A percentile compares a stretch with the other conserved stretches of the same genome.
Conservation (phyloP, 371 early-diverging fungal genomes). For the Mucor lusitanicus region DNA sequence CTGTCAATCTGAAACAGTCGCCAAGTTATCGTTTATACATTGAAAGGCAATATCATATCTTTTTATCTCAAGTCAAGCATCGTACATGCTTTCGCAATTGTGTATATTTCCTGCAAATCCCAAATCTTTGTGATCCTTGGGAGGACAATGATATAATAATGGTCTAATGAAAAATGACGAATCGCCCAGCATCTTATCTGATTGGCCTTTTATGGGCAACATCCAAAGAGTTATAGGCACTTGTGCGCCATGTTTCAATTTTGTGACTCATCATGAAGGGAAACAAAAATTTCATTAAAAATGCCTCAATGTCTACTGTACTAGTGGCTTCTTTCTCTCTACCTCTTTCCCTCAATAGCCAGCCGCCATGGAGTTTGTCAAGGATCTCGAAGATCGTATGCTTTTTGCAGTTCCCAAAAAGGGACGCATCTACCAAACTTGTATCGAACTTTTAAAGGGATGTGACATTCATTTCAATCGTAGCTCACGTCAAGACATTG, state of each 20-base stretch:
- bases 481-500: constrained; percentile 94
- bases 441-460: constrained; percentile 78
- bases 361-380: constrained; percentile 11
- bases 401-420: constrained; percentile 97
- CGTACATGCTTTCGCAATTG: background rate
- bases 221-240: background rate
- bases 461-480: constrained; percentile 94
- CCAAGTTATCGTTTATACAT: too few species aligned
- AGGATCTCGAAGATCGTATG: constrained; percentile 73
- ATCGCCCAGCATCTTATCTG: constrained; percentile 25
- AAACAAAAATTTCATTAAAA: background rate
- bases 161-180: background rate
- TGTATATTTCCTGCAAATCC: background rate
- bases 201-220: background rate
- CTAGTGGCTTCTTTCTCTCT: background rate
- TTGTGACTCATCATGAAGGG: background rate
- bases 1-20: too few species aligned
- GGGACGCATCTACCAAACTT: constrained; percentile 92
- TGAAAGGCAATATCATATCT: too few species aligned
- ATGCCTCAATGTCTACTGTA: background rate
- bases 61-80: background rate
- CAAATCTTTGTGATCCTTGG: background rate
- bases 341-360: background rate
- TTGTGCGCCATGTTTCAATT: background rate
- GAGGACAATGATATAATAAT: background rate